Percentiles rank a stretch among this genome's conserved stretches.
Evolutionary conservation across 768 basidiomycete genomes (phyloP).

Genomic region (Amyloporia xantha): DNA sequence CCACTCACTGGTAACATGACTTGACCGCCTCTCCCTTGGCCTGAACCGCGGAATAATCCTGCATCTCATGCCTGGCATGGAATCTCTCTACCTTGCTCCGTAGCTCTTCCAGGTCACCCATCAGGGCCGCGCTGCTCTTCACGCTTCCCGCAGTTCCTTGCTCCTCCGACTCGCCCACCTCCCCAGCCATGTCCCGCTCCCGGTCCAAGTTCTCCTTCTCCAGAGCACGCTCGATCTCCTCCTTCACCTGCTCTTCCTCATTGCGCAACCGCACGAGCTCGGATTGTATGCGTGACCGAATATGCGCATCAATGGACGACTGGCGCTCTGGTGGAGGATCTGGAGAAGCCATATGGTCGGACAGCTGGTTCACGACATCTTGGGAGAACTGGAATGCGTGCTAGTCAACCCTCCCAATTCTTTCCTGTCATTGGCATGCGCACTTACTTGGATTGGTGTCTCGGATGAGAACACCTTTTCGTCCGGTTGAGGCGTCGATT

Average conservation of each 20-base stretch:
- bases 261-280: conserved; percentile 60
- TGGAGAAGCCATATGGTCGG: conserved; percentile 53
- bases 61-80: conserved; percentile 47
- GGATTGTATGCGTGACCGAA: conserved; percentile 62
- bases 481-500: conserved; percentile 52
- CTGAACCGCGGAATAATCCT: conserved; percentile 50
- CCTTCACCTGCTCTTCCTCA: conserved; percentile 63
- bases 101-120: conserved; percentile 74
- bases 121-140: conserved; percentile 53
- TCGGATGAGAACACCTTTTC: conserved; percentile 46
- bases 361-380: conserved; percentile 74
- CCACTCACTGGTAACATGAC: conserved; percentile 69
- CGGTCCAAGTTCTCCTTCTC: conserved; percentile 86
- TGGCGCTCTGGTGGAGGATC: conserved; percentile 64
- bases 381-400: conserved; percentile 60
- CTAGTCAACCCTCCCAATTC: no score
- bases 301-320: conserved; percentile 62
- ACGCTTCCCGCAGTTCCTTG: conserved; percentile 34
- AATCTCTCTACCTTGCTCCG: conserved; percentile 67
- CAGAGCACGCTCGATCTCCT: conserved; percentile 70
- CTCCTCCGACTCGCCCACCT: conserved; percentile 26
- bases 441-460: conserved; percentile 33
- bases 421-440: background rate
- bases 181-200: conserved; percentile 50
- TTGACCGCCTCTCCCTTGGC: conserved; percentile 52